Evolutionary conservation across 2,329 filamentous ascomycete species (phyloP), one percentile per base, ranked within the genome.

Genomic region (Alternaria sp.): DNA sequence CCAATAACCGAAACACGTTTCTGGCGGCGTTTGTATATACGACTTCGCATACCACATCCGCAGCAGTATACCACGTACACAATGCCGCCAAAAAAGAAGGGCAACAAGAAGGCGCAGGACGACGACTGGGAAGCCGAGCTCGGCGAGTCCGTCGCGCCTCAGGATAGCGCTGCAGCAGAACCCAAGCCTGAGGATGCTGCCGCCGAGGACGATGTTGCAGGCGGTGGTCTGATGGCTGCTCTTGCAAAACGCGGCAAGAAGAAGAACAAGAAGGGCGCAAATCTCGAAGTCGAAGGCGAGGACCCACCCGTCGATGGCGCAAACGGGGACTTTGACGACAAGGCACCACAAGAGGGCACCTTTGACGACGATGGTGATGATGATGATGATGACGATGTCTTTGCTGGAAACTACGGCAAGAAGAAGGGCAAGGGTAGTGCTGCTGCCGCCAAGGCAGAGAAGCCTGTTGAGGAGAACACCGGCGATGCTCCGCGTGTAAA

Each of bases 71-170:
- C 48, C 17, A 40, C 54, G 37, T 36, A 53, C 79, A 83, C 79
- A 61, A 98, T 97, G 94, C 82, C 93, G 74, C 93, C 93, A 63
- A 97, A 97, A 84, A 96, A 95, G 85, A 97, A 97, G 86, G 90
- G 89, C 77, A 90, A 89, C 80, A 96, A 94, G 84, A 89, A 88
- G 79, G 89, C 88, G 78, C 87, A 91, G 76, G 92, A 97, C 74
- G 93, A 97, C 75, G 92, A 97, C 84, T 97, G 94, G 94, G 95
- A 98, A 79, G 88, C 91, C 55, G 93, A 97, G 65, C 84, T 97
- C 54, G 93, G 93, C 72, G 94, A 97, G 81, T 82, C 84, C 61
- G 84, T 88, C 72, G 86, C 86, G 65, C 88, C 90, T 7, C 81
- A 84, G 54, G 80, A 85, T 60, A 79, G 80, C 39, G 81, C 80